These are phyloP conservation scores for Arxiozyma telluris DNA, from an alignment of 1,139 yeast genomes.

Conservation along the genomic window DNA sequence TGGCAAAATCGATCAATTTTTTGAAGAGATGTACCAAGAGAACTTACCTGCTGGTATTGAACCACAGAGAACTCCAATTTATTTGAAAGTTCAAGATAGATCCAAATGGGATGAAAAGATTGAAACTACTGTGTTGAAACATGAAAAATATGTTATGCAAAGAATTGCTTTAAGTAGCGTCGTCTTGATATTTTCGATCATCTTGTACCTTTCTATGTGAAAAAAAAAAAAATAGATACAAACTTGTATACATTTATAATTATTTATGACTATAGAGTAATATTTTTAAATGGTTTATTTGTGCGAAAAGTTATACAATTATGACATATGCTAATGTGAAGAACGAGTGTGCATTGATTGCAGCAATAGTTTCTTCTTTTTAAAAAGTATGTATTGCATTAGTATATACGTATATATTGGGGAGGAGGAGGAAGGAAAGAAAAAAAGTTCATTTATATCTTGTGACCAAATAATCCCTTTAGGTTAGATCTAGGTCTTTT, in stretches of 20 bases:
- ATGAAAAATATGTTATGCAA: not conserved
- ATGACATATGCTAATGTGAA: not conserved
- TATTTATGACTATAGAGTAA: not conserved
- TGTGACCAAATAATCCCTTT: not conserved
- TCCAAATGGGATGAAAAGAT: conserved; percentile 26
- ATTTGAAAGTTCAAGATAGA: conserved; percentile 33
- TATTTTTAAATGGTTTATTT: no score
- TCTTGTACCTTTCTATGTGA: not conserved
- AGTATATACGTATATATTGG: no score
- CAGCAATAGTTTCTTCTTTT: not conserved
- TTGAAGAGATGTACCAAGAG: conserved; percentile 64
- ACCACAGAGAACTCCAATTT: conserved; percentile 35
- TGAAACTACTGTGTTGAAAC: conserved; percentile 9
- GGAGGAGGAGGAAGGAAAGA: no score
- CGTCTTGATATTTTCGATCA: not conserved
- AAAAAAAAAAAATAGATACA: no score
- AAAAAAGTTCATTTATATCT: not conserved
- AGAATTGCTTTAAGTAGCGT: not conserved
- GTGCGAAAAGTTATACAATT: not conserved
- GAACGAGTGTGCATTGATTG: not conserved
- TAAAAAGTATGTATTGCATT: no score
- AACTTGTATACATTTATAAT: no score
- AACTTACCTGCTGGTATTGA: conserved; percentile 39
- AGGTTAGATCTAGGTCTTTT: not conserved
- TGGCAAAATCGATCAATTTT: conserved; percentile 79